Percentiles rank a stretch among this genome's conserved stretches.
Conservation (phyloP, 2,329 filamentous ascomycete species). For the Dendrostoma leiphaemia region DNA sequence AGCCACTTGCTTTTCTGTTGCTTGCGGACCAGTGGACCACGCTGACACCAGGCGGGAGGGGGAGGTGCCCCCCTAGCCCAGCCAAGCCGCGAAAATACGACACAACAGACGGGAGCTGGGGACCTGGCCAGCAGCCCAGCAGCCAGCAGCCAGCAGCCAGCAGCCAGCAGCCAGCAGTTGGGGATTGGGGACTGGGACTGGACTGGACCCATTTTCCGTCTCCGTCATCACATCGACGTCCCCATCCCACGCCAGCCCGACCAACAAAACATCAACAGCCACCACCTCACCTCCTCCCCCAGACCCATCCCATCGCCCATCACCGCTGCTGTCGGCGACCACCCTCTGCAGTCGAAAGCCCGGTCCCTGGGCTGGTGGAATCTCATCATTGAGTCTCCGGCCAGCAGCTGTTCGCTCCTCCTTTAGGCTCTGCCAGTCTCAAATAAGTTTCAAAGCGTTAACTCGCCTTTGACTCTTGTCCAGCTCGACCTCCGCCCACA, state of each 20-base stretch:
- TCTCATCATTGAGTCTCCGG: conserved; percentile 7
- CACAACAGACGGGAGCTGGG: neutral
- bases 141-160: too few species aligned
- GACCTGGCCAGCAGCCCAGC: too few species aligned
- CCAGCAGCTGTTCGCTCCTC: conserved; percentile 5
- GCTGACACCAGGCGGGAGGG: neutral
- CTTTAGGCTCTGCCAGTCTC: conserved; percentile 12
- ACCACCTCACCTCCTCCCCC: conserved; percentile 5
- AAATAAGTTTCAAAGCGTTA: conserved; percentile 16
- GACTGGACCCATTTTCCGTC: neutral
- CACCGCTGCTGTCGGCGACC: conserved; percentile 8
- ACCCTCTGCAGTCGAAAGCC: conserved; percentile 3
- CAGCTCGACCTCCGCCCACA: neutral
- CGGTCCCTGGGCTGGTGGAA: conserved; percentile 6
- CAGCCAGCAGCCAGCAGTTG: too few species aligned
- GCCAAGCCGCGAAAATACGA: neutral
- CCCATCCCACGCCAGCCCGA: neutral
- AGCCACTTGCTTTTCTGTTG: neutral
- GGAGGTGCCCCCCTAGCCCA: neutral
- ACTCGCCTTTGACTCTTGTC: conserved; percentile 18
- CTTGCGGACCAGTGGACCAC: too few species aligned
- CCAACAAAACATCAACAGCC: conserved; percentile 5
- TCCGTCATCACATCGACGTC: neutral
- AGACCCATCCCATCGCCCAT: conserved; percentile 1
- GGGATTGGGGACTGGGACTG: too few species aligned